These are phyloP conservation scores for Ogataea ramenticola DNA, from an alignment of 805 yeast genomes.

Conservation along the genomic window DNA sequence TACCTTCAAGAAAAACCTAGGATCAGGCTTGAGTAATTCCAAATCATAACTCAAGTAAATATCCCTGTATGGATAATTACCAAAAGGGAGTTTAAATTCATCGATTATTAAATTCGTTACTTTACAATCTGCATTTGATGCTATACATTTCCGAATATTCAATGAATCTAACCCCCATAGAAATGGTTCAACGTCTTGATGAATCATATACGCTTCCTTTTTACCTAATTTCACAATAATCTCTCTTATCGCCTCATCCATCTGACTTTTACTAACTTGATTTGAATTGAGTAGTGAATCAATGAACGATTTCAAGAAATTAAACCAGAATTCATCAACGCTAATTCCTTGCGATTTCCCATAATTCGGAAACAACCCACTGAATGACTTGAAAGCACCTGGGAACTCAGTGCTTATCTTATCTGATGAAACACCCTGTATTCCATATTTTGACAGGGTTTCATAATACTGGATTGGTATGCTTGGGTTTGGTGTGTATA, in stretches of 20 bases:
- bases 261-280: not conserved
- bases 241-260: conserved; percentile 30
- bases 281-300: conserved; percentile 8
- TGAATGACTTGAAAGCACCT: conserved; percentile 28
- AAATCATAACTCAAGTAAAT: conserved; percentile 49
- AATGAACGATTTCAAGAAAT: conserved; percentile 35
- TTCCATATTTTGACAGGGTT: conserved; percentile 39
- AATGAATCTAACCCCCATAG: conserved; percentile 20
- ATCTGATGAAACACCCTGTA: conserved; percentile 11
- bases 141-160: conserved; percentile 32
- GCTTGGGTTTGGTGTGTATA: conserved; percentile 50
- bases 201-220: conserved; percentile 43
- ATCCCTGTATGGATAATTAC: conserved; percentile 33
- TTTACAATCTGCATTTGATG: conserved; percentile 59
- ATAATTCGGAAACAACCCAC: conserved; percentile 47
- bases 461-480: conserved; percentile 46
- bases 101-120: conserved; percentile 38
- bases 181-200: conserved; percentile 45
- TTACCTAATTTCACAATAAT: conserved; percentile 44
- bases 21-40: conserved; percentile 46
- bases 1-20: conserved; percentile 37
- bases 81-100: conserved; percentile 30
- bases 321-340: conserved; percentile 55
- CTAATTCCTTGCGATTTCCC: conserved; percentile 38
- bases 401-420: not conserved